Evolutionary conservation across 129 eudicot species (phyloP).

Genomic region (Pittosporum tobira): DNA sequence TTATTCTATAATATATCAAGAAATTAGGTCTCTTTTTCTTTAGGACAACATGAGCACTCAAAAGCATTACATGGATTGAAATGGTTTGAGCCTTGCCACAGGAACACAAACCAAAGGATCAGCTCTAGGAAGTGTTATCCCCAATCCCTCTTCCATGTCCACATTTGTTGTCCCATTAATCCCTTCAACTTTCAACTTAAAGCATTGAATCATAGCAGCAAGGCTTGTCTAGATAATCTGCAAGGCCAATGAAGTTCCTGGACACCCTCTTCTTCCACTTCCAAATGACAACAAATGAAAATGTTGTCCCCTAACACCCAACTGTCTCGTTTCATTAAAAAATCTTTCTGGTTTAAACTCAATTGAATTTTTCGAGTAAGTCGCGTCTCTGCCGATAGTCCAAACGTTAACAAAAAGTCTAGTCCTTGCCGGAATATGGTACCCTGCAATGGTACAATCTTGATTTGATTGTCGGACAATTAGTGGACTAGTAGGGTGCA

Average conservation of each 20-base stretch:
- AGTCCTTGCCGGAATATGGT: conserved; percentile 45
- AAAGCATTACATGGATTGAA: no score
- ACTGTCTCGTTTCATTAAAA: conserved; percentile 9
- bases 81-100: no score
- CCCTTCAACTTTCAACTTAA: conserved; percentile 45
- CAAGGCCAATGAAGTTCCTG: conserved; percentile 50
- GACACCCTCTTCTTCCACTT: conserved; percentile 68
- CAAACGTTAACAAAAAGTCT: conserved; percentile 43
- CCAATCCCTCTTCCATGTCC: no score
- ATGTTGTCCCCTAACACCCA: conserved; percentile 61
- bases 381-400: conserved; percentile 47
- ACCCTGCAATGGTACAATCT: conserved; percentile 42
- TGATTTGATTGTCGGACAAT: conserved; percentile 32
- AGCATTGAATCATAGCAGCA: conserved; percentile 64
- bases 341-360: conserved; percentile 57
- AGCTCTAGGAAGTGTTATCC: no score
- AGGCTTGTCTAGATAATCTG: conserved; percentile 46
- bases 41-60: no score
- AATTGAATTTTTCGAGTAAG: conserved; percentile 45
- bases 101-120: no score
- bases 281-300: conserved; percentile 61
- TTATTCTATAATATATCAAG: no score
- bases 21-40: no score
- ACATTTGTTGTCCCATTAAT: no score
- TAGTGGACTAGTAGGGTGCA: conserved; percentile 56